phyloP scores from a whole-genome alignment of 2,329 filamentous ascomycete species.

The Rosellinia necatrix region DNA sequence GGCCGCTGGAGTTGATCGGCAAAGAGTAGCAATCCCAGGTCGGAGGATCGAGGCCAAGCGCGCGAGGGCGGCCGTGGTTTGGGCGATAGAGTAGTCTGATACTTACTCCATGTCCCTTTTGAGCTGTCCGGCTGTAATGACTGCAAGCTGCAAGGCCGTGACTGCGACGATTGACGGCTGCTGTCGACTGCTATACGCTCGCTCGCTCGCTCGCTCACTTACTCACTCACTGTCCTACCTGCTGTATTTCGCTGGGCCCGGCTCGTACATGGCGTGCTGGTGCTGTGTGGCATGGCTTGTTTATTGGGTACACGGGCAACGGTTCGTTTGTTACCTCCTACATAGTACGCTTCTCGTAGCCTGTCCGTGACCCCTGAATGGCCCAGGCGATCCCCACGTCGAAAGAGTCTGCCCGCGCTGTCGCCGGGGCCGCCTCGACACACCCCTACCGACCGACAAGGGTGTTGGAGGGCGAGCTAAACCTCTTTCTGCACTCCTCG shows the following conservation, averaged over 20 bases:
- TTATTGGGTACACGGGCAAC: conserved; percentile 23
- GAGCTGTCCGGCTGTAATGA: conserved; percentile 18
- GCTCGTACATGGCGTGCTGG: conserved; percentile 4
- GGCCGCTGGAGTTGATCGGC: conserved; percentile 13
- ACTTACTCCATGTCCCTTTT: conserved; percentile 25
- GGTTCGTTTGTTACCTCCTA: conserved; percentile 14
- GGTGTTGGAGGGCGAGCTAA: conserved; percentile 17
- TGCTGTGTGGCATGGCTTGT: conserved; percentile 20
- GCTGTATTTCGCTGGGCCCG: conserved; percentile 7
- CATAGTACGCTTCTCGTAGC: too few relatives aligned
- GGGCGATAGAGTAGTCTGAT: conserved; percentile 36
- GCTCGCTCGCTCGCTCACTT: too few relatives aligned
- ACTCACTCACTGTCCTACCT: conserved; percentile 23
- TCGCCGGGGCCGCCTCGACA: background rate
- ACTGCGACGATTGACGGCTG: background rate
- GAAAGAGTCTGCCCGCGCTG: background rate
- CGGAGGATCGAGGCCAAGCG: conserved; percentile 31
- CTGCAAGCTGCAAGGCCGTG: too few relatives aligned
- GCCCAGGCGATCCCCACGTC: conserved; percentile 8
- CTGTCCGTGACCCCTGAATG: conserved; percentile 15
- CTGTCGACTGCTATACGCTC: background rate
- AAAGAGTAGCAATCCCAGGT: conserved; percentile 16
- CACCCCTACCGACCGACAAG: conserved; percentile 11
- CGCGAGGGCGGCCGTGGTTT: conserved; percentile 34
- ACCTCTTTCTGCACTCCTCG: conserved; percentile 21